Evolutionary conservation across 2,329 filamentous ascomycete genomes (phyloP).

Genomic region (Fusarium devonianum): DNA sequence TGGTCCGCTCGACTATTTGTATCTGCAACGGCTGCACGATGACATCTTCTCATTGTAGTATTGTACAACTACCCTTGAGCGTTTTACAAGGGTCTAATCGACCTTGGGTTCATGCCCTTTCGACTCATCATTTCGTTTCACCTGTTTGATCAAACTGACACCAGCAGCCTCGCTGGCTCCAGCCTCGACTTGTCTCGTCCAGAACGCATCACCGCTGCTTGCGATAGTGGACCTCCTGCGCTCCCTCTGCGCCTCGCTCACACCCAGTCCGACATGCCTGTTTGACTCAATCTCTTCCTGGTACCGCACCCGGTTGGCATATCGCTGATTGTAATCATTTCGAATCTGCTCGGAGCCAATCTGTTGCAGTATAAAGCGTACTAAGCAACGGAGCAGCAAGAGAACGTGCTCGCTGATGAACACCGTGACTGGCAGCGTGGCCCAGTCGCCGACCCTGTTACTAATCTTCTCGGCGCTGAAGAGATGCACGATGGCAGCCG

Average conservation of each 20-base stretch:
- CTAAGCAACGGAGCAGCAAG: conserved; percentile 61
- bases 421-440: conserved; percentile 72
- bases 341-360: conserved; percentile 52
- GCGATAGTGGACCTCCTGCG: conserved; percentile 49
- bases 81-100: too few relatives aligned
- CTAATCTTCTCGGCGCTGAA: conserved; percentile 66
- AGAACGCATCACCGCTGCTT: conserved; percentile 47
- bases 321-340: conserved; percentile 49
- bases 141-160: conserved; percentile 45
- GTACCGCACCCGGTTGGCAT: conserved; percentile 47
- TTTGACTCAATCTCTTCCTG: conserved; percentile 52
- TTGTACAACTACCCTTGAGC: too few relatives aligned
- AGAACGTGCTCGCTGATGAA: conserved; percentile 79
- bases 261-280: conserved; percentile 44
- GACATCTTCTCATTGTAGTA: too few relatives aligned
- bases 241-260: conserved; percentile 48
- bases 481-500: conserved; percentile 75
- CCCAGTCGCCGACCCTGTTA: conserved; percentile 60
- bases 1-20: too few relatives aligned
- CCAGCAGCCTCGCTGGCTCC: conserved; percentile 48
- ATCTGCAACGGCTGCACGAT: too few relatives aligned
- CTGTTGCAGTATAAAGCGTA: conserved; percentile 47
- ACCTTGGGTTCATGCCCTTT: conserved; percentile 18
- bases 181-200: conserved; percentile 52
- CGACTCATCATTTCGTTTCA: conserved; percentile 31